Percentiles rank a stretch among this genome's conserved stretches.
Evolutionary conservation across 2,329 filamentous ascomycete species (phyloP).

Genomic region (Aspergillus caelatus): DNA sequence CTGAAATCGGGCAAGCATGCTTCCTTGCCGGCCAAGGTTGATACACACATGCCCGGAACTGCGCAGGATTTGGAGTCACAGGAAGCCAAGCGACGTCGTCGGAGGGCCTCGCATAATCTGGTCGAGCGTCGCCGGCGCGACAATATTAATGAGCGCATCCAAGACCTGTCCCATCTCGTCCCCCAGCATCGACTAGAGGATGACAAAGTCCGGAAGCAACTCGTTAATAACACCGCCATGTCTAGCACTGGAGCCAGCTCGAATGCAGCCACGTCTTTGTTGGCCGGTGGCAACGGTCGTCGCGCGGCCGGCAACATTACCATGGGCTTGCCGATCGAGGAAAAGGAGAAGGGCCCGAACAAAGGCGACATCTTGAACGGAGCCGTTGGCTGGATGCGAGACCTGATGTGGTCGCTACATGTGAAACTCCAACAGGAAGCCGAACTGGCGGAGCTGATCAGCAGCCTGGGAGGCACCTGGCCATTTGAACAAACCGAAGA

Average conservation of each 20-base stretch:
- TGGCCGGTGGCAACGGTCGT: slow-evolving; percentile 81
- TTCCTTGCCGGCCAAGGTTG: slow-evolving; percentile 86
- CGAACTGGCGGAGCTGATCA: slow-evolving; percentile 76
- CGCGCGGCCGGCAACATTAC: slow-evolving; percentile 88
- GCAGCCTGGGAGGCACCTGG: slow-evolving; percentile 71
- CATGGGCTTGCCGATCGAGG: slow-evolving; percentile 87
- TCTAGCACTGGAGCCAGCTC: slow-evolving; percentile 71
- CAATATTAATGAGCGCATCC: slow-evolving; percentile 98
- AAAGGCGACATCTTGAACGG: slow-evolving; percentile 98
- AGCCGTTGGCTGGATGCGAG: slow-evolving; percentile 93
- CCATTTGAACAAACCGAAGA: slow-evolving; percentile 87
- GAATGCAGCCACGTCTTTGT: slow-evolving; percentile 73
- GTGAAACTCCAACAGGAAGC: slow-evolving; percentile 87
- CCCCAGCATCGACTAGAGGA: slow-evolving; percentile 91
- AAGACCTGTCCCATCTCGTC: slow-evolving; percentile 91
- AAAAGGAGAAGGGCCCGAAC: slow-evolving; percentile 98
- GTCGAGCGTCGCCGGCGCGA: slow-evolving; percentile 93
- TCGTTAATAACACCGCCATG: slow-evolving; percentile 87
- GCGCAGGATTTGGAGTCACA: slow-evolving; percentile 70
- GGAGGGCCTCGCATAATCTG: slow-evolving; percentile 92
- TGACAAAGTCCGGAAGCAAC: slow-evolving; percentile 93
- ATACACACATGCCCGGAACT: slow-evolving; percentile 48
- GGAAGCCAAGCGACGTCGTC: slow-evolving; percentile 88
- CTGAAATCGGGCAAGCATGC: slow-evolving; percentile 80
- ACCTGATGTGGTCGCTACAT: slow-evolving; percentile 96